Conservation (phyloP, 2,329 filamentous ascomycete species). For the Myriosclerotinia scirpicola region DNA sequence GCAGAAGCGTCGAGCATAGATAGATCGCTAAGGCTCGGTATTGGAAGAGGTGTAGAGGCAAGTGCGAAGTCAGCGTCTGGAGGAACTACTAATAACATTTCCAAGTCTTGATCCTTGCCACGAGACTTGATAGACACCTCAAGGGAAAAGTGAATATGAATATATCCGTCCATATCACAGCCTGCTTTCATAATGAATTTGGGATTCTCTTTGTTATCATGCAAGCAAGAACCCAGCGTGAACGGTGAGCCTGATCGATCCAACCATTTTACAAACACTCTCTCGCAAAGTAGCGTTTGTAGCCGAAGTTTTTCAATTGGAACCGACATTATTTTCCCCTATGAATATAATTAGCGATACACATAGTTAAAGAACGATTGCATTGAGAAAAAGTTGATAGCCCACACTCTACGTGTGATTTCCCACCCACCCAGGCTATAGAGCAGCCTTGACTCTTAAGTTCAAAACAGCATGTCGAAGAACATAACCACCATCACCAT, state of each 20-base stretch:
- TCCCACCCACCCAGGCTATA: slow-evolving; percentile 10
- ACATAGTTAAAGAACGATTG: background rate
- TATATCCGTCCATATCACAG: background rate
- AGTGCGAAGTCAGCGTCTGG: background rate
- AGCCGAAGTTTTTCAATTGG: background rate
- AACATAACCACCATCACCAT: background rate
- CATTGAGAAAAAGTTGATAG: background rate
- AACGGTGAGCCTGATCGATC: background rate
- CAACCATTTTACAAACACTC: background rate
- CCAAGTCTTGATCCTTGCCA: background rate
- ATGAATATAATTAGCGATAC: background rate
- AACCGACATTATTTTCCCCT: background rate
- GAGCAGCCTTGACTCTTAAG: slow-evolving; percentile 6
- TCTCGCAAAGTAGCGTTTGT: background rate
- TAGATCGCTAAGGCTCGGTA: background rate
- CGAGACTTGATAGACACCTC: background rate
- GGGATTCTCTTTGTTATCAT: background rate
- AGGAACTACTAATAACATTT: background rate
- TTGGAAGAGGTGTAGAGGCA: background rate
- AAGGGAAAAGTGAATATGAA: background rate
- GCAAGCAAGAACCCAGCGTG: background rate
- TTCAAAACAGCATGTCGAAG: background rate
- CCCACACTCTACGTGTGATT: slow-evolving; percentile 14
- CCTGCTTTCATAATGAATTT: background rate
- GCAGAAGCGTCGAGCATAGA: background rate